Evolutionary conservation across 345 rosid species (phyloP).

Genomic region (Heritiera fomes): DNA sequence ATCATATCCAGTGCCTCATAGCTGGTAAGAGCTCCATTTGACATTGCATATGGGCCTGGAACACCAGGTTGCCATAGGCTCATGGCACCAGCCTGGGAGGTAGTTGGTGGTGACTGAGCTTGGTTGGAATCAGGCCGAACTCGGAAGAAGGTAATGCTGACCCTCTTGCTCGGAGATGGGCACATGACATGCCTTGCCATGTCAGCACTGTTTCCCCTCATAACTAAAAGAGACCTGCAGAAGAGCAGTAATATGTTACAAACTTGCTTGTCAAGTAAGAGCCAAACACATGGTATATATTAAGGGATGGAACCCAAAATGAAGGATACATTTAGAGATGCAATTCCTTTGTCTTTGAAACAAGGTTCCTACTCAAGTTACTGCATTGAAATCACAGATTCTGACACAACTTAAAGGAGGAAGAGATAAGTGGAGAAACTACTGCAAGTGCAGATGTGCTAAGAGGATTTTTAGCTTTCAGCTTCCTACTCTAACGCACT

Average conservation of each 20-base stretch:
- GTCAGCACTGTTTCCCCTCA: slow-evolving; percentile 91
- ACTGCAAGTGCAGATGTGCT: background rate
- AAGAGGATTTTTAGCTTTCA: background rate
- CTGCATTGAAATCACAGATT: background rate
- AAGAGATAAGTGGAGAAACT: background rate
- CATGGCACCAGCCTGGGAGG: slow-evolving; percentile 59
- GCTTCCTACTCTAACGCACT: background rate
- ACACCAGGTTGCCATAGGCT: slow-evolving; percentile 62
- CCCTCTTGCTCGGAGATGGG: slow-evolving; percentile 62
- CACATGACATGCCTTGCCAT: slow-evolving; percentile 88
- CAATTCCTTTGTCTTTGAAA: background rate
- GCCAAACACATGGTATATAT: background rate
- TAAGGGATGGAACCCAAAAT: background rate
- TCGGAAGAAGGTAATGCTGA: slow-evolving; percentile 77
- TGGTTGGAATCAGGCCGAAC: slow-evolving; percentile 58
- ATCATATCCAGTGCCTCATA: slow-evolving; percentile 41
- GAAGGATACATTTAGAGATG: background rate
- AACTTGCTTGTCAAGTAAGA: slow-evolving; percentile 9
- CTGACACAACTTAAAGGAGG: background rate
- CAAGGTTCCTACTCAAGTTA: background rate
- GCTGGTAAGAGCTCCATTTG: slow-evolving; percentile 46
- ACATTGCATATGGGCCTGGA: slow-evolving; percentile 42
- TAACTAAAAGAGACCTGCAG: slow-evolving; percentile 76
- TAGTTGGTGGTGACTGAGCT: slow-evolving; percentile 49
- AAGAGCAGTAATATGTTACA: slow-evolving; percentile 1